Evolutionary conservation across 164 flowering plant genomes (phyloP), one percentile per base, ranked within the genome.

Genomic region (Santalum album): DNA sequence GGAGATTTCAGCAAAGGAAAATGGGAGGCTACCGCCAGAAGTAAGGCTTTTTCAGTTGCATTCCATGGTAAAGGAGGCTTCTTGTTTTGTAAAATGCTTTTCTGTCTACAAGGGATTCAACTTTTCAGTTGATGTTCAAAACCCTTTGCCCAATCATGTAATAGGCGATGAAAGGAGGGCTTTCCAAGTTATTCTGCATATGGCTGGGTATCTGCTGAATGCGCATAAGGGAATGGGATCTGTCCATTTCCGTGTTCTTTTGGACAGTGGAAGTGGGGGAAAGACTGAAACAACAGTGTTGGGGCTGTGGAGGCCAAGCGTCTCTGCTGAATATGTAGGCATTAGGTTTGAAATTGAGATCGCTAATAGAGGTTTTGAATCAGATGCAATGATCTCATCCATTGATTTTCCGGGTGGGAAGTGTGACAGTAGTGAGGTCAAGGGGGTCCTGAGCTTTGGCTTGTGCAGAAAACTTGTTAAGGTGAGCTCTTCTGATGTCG

Each of bases 101-200:
- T 74, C 76, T 59, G 64, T 60, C 19, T 72, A 59, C 24, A 68
- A 54, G 32, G 73, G 80, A 26, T 64, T 67, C 25, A 55, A 54
- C 26, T 77, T 81, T 61, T 65, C 51, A 49, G 35, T 76, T 48
- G 65, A 68, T 36, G 68, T 75, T 23, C 73, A 68, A 15, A 65
- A 64, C 47, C 50, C 64, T 12, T 67, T 79, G 52, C 87, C 87
- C n/a, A 68, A 78, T 65, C 64, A 44, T 16, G 81, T 81, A 10
- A 55, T 81, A 42, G 90, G 90, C 22, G 90, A 84, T 48, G 85
- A 78, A 44, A 70, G 47, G 35, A 67, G 85, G 56, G 52, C 76
- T 54, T 72, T 84, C 62, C 87, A 84, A 56, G 78, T 74, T 35
- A 67, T 79, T 55, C 54, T 84, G 65, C 76, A 78, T 56, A 78